Evolutionary conservation across 1,284 basidiomycete genomes (phyloP).

Genomic region (Papiliotrema flavescens): DNA sequence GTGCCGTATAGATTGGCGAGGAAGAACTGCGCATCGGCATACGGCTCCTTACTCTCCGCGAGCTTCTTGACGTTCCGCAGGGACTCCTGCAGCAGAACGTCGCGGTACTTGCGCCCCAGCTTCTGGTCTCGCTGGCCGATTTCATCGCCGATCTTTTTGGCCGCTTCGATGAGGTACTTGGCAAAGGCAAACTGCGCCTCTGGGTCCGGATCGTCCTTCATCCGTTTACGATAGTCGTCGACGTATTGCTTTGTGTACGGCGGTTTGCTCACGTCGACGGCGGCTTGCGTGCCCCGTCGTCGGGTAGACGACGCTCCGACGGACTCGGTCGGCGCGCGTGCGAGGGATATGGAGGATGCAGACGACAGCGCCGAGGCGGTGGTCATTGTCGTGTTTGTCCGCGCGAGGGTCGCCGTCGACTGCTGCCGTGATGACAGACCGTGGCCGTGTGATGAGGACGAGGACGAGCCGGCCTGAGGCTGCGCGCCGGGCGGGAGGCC

Average conservation of each 20-base stretch:
- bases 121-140: slow-evolving; percentile 53
- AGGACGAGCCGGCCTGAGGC: slow-evolving; percentile 31
- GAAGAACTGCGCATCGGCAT: slow-evolving; percentile 98
- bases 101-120: slow-evolving; percentile 74
- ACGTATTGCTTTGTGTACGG: slow-evolving; percentile 96
- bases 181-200: slow-evolving; percentile 98
- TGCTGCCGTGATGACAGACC: slow-evolving; percentile 26
- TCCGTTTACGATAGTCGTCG: slow-evolving; percentile 91
- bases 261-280: slow-evolving; percentile 78
- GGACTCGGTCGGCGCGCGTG: slow-evolving; percentile 50
- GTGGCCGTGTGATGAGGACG: slow-evolving; percentile 11
- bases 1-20: slow-evolving; percentile 96
- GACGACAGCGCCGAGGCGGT: slow-evolving; percentile 38
- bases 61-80: slow-evolving; percentile 89
- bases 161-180: slow-evolving; percentile 98
- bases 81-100: slow-evolving; percentile 79
- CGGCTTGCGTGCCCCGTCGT: slow-evolving; percentile 58
- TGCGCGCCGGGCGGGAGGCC: slow-evolving; percentile 54
- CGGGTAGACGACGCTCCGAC: slow-evolving; percentile 51
- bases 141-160: slow-evolving; percentile 86
- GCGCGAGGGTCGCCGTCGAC: slow-evolving; percentile 27
- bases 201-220: slow-evolving; percentile 96
- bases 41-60: slow-evolving; percentile 59
- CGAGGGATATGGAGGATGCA: slow-evolving; percentile 30
- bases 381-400: slow-evolving; percentile 34